Evolutionary conservation across 164 flowering plant species (phyloP), one percentile per base, ranked within the genome.

Genomic region (Chimonanthus praecox): DNA sequence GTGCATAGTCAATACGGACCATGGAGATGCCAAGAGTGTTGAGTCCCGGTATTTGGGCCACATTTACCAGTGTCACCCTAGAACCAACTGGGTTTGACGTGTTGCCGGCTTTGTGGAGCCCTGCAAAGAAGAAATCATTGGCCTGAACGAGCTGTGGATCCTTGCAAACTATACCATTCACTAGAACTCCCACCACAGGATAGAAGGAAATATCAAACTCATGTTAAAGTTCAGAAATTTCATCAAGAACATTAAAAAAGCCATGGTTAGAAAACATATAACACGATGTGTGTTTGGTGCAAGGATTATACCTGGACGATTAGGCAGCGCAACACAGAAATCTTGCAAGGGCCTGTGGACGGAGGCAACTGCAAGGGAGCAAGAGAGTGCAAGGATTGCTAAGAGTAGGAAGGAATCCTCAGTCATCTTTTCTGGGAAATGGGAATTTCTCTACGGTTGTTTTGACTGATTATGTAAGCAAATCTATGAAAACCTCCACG

Each of bases 311-410:
- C 80, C 75, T 71, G 69, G 62, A 65, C 75, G 63, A 49, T 21
- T 71, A 5, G 69, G 13, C 7, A 71, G 75, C 11, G 78, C 76
- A 44, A 75, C 68, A 16, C 81, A 79, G 65, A 79, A 79, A 76
- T 76, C 78, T 60, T 79, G 78, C 61, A 79, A 49, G 45, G 78
- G 81, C 65, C 76, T 76, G 15, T 73, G 78, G 43, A 73, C 78
- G 66, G 50, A 73, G 11, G 76, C 76, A 47, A 58, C 10, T 46
- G 65, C 74, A 9, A 79, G 65, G 64, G 64, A 21, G 58, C 43
- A 70, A 68, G 74, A 21, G 43, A 72, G 13, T 58, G 68, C 76
- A 49, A 79, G 45, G 7, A 79, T 5, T 58, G 64, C 18, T 64
- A 76, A 18, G 13, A 68, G 6, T 50, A 68, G 54, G 61, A 70